Percentiles rank a stretch among this genome's conserved stretches.
Conservation (phyloP, 306 rosid genomes). For the Dalbergia cultrata region DNA sequence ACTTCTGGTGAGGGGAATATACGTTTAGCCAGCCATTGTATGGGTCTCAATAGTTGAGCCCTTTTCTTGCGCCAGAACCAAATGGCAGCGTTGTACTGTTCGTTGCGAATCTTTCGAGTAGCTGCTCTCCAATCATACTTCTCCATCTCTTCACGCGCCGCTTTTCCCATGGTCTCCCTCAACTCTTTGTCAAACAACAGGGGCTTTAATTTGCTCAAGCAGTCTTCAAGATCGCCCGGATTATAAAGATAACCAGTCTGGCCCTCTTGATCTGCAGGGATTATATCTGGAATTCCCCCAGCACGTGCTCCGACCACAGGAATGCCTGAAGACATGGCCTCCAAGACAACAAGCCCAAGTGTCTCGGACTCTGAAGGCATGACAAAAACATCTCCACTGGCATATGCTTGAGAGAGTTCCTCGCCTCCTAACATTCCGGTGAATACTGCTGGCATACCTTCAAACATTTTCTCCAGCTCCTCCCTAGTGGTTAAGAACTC, state of each 20-base stretch:
- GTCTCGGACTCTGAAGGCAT: constrained; percentile 99
- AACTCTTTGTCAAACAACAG: constrained; percentile 68
- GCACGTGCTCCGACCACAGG: constrained; percentile 97
- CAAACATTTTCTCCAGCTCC: constrained; percentile 90
- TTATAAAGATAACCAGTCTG: constrained; percentile 77
- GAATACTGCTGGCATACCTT: constrained; percentile 91
- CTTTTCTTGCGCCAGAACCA: constrained; percentile 99
- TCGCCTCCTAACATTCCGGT: constrained; percentile 98
- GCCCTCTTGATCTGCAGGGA: constrained; percentile 87
- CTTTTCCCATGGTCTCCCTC: constrained; percentile 81
- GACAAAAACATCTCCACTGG: constrained; percentile 89
- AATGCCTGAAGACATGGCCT: constrained; percentile 96
- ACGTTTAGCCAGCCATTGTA: constrained; percentile 78
- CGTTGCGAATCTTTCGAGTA: constrained; percentile 76
- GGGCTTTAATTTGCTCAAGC: constrained; percentile 80
- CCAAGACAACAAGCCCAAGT: constrained; percentile 93
- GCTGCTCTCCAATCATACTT: constrained; percentile 96
- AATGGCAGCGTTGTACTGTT: constrained; percentile 90
- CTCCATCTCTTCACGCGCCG: constrained; percentile 92
- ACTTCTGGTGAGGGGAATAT: constrained; percentile 74
- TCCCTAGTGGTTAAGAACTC: constrained; percentile 61
- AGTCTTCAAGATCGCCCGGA: constrained; percentile 81
- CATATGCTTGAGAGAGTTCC: constrained; percentile 95
- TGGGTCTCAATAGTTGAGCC: constrained; percentile 73
- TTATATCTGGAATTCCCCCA: constrained; percentile 94